Percentiles rank a stretch among this genome's conserved stretches.
phyloP scores from a whole-genome alignment of 202 grass and related monocot species.

The Digitaria exilis region DNA sequence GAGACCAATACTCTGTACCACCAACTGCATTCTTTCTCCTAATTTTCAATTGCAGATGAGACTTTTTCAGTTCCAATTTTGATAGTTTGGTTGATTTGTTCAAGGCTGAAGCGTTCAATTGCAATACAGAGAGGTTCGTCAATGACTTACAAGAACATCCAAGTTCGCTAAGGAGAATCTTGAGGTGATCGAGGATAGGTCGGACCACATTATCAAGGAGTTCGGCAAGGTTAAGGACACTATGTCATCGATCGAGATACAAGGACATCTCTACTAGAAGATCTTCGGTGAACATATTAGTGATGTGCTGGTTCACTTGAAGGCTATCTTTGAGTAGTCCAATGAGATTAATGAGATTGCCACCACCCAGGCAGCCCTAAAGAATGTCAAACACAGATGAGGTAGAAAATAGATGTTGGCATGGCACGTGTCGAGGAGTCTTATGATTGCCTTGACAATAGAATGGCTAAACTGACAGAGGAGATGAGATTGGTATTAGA shows the following conservation, averaged over 20 bases:
- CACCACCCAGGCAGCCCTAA: slow-evolving; percentile 37
- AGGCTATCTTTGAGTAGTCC: slow-evolving; percentile 42
- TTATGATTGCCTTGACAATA: slow-evolving; percentile 40
- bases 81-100: not conserved
- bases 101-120: slow-evolving; percentile 91
- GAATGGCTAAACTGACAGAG: slow-evolving; percentile 45
- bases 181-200: slow-evolving; percentile 42
- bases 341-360: slow-evolving; percentile 58
- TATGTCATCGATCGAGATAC: slow-evolving; percentile 36
- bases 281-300: slow-evolving; percentile 32
- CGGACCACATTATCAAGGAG: slow-evolving; percentile 41
- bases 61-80: not conserved
- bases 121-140: slow-evolving; percentile 59
- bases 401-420: slow-evolving; percentile 39
- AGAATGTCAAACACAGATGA: slow-evolving; percentile 47
- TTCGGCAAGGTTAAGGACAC: slow-evolving; percentile 34
- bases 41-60: not conserved
- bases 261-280: slow-evolving; percentile 40
- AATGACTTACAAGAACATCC: slow-evolving; percentile 47
- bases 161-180: slow-evolving; percentile 49
- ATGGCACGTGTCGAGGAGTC: slow-evolving; percentile 43
- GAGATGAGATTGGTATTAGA: too few relatives aligned
- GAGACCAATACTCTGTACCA: slow-evolving; percentile 89
- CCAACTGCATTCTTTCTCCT: slow-evolving; percentile 53
- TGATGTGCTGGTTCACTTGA: slow-evolving; percentile 43